Percentiles rank a stretch among this genome's conserved stretches.
Conservation (phyloP, 108 stramenopile species). For the Nannochloropsis gaditana region DNA sequence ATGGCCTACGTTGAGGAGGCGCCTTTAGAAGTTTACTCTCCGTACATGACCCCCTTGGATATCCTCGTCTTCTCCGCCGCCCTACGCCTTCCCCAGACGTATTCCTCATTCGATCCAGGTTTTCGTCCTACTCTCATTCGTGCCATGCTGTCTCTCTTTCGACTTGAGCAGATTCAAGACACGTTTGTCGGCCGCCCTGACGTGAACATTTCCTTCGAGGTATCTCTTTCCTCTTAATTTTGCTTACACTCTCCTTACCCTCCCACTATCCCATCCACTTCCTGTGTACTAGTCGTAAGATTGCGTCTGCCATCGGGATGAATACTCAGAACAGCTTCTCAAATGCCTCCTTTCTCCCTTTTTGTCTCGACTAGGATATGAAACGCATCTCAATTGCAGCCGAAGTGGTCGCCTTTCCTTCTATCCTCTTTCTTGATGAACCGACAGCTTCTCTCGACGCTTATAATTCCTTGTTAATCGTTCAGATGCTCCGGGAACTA, state of each 20-base stretch:
- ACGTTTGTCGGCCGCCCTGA: not conserved
- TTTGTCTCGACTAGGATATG: conserved; percentile 52
- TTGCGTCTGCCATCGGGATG: not conserved
- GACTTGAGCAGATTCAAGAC: not conserved
- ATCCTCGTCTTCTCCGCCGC: conserved; percentile 74
- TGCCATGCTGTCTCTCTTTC: not conserved
- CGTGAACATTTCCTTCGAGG: not conserved
- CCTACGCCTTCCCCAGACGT: conserved; percentile 61
- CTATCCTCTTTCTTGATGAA: conserved; percentile 61
- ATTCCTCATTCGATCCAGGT: not conserved
- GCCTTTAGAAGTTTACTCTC: conserved; percentile 65
- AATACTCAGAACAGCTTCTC: too few relatives aligned
- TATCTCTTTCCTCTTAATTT: not conserved
- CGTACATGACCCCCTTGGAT: conserved; percentile 73
- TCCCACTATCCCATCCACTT: not conserved
- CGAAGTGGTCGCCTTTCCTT: conserved; percentile 69
- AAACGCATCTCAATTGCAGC: conserved; percentile 66
- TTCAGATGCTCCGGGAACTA: not conserved
- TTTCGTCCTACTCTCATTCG: not conserved
- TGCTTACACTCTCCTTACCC: not conserved
- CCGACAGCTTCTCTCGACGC: conserved; percentile 63
- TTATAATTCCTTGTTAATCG: conserved; percentile 56
- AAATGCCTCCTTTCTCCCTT: not conserved
- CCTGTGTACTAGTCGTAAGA: not conserved
- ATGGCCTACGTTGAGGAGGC: conserved; percentile 85